phyloP scores from a whole-genome alignment of 495 filamentous ascomycete genomes.

The Penicillium goetzii region DNA sequence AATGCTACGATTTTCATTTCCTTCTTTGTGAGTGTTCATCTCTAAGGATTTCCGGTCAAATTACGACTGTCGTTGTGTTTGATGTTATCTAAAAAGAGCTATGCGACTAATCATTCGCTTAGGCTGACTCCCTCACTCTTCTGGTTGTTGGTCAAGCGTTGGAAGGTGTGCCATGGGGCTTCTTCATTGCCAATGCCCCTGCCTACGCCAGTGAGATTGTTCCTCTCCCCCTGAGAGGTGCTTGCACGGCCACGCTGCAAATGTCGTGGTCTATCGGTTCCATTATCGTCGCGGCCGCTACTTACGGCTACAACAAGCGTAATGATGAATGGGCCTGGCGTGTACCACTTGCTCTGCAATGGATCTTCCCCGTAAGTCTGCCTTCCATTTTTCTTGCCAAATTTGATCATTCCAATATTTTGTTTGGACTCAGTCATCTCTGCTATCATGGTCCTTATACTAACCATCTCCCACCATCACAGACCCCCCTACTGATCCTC shows the following conservation, averaged over 20 bases:
- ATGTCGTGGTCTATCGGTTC: constrained; percentile 75
- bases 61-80: background rate
- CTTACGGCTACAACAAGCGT: constrained; percentile 58
- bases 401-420: background rate
- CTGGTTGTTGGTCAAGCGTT: constrained; percentile 69
- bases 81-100: background rate
- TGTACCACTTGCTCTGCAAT: constrained; percentile 68
- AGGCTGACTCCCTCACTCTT: constrained; percentile 51
- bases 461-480: constrained; percentile 1
- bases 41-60: background rate
- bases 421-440: background rate
- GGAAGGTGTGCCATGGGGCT: constrained; percentile 73
- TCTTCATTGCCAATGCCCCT: constrained; percentile 73
- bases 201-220: constrained; percentile 75
- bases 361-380: constrained; percentile 71
- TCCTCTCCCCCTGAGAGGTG: constrained; percentile 64
- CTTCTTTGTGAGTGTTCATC: constrained; percentile 46
- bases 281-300: constrained; percentile 68
- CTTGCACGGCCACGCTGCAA: constrained; percentile 71
- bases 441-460: background rate
- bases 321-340: constrained; percentile 59
- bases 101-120: background rate
- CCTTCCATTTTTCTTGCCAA: background rate
- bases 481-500: constrained; percentile 63
- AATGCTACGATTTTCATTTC: constrained; percentile 67